A percentile compares a stretch with the other conserved stretches of the same genome.
Evolutionary conservation across 176 grass and related monocot genomes (phyloP).

Genomic region (Musa beccarii): DNA sequence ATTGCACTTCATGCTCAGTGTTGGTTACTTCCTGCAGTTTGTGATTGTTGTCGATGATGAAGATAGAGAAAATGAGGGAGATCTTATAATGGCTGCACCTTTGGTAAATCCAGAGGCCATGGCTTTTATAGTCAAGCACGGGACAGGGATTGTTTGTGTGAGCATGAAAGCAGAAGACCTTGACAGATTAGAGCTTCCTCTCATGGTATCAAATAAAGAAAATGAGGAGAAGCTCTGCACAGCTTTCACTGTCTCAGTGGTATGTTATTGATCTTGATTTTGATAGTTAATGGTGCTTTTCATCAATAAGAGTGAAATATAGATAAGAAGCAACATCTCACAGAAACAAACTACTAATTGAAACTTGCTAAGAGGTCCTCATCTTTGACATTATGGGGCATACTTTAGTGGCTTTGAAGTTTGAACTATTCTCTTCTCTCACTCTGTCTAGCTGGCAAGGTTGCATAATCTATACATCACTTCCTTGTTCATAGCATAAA

Average conservation of each 20-base stretch:
- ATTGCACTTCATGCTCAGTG: slow-evolving; percentile 10
- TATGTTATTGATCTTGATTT: slow-evolving; percentile 13
- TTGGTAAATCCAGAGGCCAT: slow-evolving; percentile 73
- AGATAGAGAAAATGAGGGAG: slow-evolving; percentile 90
- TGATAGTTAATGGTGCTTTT: background rate
- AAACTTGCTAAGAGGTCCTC: too few species aligned
- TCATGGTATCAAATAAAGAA: slow-evolving; percentile 92
- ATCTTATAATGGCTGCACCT: slow-evolving; percentile 98
- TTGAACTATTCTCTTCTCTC: background rate
- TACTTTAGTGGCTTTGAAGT: background rate
- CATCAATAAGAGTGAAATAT: background rate
- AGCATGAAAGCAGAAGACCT: slow-evolving; percentile 99
- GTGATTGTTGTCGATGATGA: slow-evolving; percentile 31
- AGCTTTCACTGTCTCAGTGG: slow-evolving; percentile 90
- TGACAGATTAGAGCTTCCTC: slow-evolving; percentile 76
- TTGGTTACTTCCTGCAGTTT: slow-evolving; percentile 23
- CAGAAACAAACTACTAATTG: background rate
- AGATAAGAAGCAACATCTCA: background rate
- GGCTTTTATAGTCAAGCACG: slow-evolving; percentile 90
- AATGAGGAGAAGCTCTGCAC: slow-evolving; percentile 90
- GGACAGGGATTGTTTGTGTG: slow-evolving; percentile 93
- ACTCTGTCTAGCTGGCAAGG: background rate
- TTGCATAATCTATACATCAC: background rate
- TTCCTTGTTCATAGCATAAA: background rate
- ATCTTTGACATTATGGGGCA: too few species aligned